Evolutionary conservation across 176 grass and related monocot genomes (phyloP).

Genomic region (Puya raimondii): DNA sequence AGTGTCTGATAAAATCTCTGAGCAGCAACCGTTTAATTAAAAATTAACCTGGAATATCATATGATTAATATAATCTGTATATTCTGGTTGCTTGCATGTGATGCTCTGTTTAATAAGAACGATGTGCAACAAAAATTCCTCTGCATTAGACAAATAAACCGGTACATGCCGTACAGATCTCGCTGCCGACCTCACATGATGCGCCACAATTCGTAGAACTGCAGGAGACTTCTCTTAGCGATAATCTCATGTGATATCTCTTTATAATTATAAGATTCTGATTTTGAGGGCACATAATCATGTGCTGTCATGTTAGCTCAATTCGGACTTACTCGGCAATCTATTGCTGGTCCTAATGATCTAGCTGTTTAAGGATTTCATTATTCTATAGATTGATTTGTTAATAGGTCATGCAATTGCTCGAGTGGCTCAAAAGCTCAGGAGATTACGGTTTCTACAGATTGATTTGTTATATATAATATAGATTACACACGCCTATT

Average conservation of each 20-base stretch:
- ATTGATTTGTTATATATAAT: too few relatives aligned
- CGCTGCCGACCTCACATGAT: not conserved
- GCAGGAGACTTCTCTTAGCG: not conserved
- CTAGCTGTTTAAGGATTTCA: not conserved
- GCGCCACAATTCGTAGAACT: not conserved
- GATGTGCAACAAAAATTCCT: not conserved
- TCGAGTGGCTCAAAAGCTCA: too few relatives aligned
- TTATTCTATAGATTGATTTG: not conserved
- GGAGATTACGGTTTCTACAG: too few relatives aligned
- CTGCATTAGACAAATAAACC: not conserved
- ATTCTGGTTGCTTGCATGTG: not conserved
- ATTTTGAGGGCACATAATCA: not conserved
- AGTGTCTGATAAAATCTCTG: too few relatives aligned
- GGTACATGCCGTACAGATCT: not conserved
- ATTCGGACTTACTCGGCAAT: not conserved
- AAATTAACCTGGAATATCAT: not conserved
- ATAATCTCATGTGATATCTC: not conserved
- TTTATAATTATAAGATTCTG: not conserved
- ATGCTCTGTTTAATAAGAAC: not conserved
- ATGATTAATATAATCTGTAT: not conserved
- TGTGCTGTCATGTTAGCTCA: not conserved
- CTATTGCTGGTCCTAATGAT: not conserved
- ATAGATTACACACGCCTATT: too few relatives aligned
- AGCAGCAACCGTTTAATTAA: not conserved
- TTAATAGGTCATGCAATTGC: not conserved